Evolutionary conservation across 2,329 filamentous ascomycete species (phyloP), one percentile per base, ranked within the genome.

Genomic region (Trichoderma semiorbis): DNA sequence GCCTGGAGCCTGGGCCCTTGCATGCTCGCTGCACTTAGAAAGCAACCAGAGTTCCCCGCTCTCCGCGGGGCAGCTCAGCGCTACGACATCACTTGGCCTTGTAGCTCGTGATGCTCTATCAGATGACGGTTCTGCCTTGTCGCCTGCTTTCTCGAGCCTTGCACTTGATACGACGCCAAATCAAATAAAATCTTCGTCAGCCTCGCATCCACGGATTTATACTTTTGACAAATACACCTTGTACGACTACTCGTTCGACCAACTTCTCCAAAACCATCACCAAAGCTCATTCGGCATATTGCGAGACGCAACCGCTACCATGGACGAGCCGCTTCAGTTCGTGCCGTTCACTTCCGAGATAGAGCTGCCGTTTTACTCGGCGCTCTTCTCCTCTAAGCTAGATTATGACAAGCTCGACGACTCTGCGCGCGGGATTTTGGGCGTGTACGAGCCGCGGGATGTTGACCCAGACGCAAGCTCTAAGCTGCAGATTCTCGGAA

Each of bases 371-470:
- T 99, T 99, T 83, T 99, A 98, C 80, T 92, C 93, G 60, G 91
- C 94, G 6, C 89, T 99, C n/a, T 96, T 97, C 72, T 90, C 92
- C 7, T 92, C 92, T 75, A 99, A 99, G 84, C 94, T 99, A 80
- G 94, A 98, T 81, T 92, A 97, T 87, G 96, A 98, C 84, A 97
- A 95, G 83, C 93, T 99, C 66, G 93, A 98, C 84, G 95, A 97
- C 81, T 97, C 95, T 11, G 93, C 94, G 28, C 92, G 95, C 58
- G 91, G 92, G 73, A 88, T 98, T 3, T 86, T 97, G 34, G 96
- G 96, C 5, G 84, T 97, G 57, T 99, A 99, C 80, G 94, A 98
- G 82, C 90, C 96, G 75, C 92, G 92, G 57, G 85, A 90, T 55
- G 92, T 93, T 76, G 83, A 90, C 50, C 90, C 93, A 0, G 91